Evolutionary conservation across 192 early-diverging fungal genomes (phyloP).

Genomic region (Chytriomyces hyalinus): DNA sequence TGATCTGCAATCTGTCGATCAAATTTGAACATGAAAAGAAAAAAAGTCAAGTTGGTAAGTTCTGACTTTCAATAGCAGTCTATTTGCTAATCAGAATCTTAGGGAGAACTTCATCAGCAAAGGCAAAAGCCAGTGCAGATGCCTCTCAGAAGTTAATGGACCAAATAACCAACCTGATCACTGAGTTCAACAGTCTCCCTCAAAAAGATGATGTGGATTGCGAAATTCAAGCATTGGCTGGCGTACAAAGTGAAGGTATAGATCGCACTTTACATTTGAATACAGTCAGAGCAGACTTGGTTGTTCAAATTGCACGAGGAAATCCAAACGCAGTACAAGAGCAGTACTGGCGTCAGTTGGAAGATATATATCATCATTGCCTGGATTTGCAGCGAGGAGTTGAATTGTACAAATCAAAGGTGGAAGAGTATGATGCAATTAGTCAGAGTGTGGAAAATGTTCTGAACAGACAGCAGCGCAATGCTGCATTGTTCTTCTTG

Average conservation of each 20-base stretch:
- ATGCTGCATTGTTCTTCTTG: too few relatives aligned
- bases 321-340: not conserved
- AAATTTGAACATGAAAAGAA: not conserved
- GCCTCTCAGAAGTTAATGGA: not conserved
- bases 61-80: not conserved
- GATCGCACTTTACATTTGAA: not conserved
- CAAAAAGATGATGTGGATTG: not conserved
- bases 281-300: not conserved
- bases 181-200: not conserved
- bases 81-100: not conserved
- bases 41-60: not conserved
- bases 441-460: too few relatives aligned
- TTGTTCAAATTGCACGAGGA: not conserved
- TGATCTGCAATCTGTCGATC: not conserved
- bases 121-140: not conserved
- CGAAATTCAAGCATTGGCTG: not conserved
- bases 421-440: too few relatives aligned
- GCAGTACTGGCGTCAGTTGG: not conserved
- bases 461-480: too few relatives aligned
- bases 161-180: not conserved
- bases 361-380: not conserved
- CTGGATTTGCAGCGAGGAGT: not conserved
- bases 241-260: not conserved
- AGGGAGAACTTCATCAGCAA: not conserved
- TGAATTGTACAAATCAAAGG: too few relatives aligned